Evolutionary conservation across 129 eudicot species (phyloP).

Genomic region (sunflower (Helianthus annuus)): HanXRQr2.0-SUNRISE NC_035435.2:27937760-27938259

Average conservation of each 20-base stretch:
- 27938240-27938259: constrained; percentile 33
- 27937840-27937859: background rate
- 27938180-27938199: constrained; percentile 90
- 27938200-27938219: constrained; percentile 79
- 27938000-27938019: constrained; percentile 92
- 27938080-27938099: constrained; percentile 30
- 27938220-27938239: constrained; percentile 39
- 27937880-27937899: background rate
- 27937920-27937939: constrained; percentile 2
- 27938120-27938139: constrained; percentile 49
- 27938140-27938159: constrained; percentile 74
- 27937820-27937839: background rate
- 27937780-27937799: constrained; percentile 7
- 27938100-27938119: constrained; percentile 25
- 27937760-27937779: constrained; percentile 11
- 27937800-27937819: background rate
- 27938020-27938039: constrained; percentile 56
- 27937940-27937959: constrained; percentile 11
- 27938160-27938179: constrained; percentile 82
- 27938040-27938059: constrained; percentile 31
- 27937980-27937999: constrained; percentile 64
- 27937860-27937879: background rate
- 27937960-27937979: constrained; percentile 68
- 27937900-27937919: constrained; percentile 7
- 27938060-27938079: constrained; percentile 35